Base-by-base conservation (phyloP, 257 asterid genomes). In the Mitragyna speciosa region DNA sequence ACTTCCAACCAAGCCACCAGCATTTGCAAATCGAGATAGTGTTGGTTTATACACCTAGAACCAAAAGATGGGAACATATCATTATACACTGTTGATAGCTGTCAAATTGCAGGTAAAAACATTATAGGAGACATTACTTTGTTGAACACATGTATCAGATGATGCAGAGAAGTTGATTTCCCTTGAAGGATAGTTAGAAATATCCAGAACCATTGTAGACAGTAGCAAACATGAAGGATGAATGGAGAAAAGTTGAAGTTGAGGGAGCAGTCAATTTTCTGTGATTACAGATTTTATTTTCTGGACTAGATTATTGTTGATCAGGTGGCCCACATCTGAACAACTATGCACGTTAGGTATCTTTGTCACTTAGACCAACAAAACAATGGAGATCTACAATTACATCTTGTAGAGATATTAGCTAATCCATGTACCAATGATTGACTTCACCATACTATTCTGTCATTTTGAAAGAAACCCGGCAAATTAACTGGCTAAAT, bases 11-110 rank as follows among this genome's bases (percentile, higher is more conserved):
- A 92, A 83, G 83, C 99, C 99, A 79, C 99, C 98, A 80, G 85
- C 96, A 76, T 84, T 87, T 86, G 92, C 92, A 82, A 95, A 93
- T 82, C 95, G 92, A 78, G 96, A 88, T 68, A 95, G 80, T 65
- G 97, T 78, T 72, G 99, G 99, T 84, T 86, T 86, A 83, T 95
- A 93, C 20, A 93, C 97, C 99, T 95, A 86, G 74, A 64, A 79
- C 30, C 72, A 67, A 76, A 79, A 75, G 72, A 82, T 67, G 73
- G 59, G 54, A 66, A 22, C 28, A n/a, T 76, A 69, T 80, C 79
- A 81, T 43, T 75, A 83, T 15, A 16, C 10, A 26, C 30, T 31
- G 30, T 33, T 28, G 17, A 51, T 17, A 54, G 11, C 47, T 47
- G 19, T 24, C 43, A 83, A 74, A 66, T 59, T 3, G 20, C 10